These are phyloP conservation scores for Clathrospora elynae DNA, from an alignment of 2,329 filamentous ascomycete genomes.

Conservation along the genomic window DNA sequence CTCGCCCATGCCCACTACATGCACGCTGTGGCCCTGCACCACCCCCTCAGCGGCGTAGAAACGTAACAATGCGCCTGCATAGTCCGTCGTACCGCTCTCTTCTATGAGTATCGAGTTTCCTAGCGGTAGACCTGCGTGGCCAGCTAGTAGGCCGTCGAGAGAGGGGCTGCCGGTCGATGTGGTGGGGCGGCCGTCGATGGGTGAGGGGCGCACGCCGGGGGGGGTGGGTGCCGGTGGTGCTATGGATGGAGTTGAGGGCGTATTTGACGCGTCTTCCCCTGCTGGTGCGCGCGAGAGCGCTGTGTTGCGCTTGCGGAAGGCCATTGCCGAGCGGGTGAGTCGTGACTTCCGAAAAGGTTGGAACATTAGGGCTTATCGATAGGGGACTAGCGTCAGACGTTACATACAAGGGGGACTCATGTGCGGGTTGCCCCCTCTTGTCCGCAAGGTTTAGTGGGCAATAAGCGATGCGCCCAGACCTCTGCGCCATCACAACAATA, in stretches of 20 bases:
- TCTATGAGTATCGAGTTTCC: slow-evolving; percentile 81
- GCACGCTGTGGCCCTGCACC: slow-evolving; percentile 85
- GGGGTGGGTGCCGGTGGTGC: slow-evolving; percentile 20
- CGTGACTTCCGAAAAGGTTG: slow-evolving; percentile 17
- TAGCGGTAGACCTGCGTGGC: slow-evolving; percentile 81
- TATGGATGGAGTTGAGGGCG: slow-evolving; percentile 16
- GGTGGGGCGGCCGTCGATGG: slow-evolving; percentile 82
- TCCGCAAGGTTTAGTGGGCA: no score
- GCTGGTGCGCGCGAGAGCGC: slow-evolving; percentile 54
- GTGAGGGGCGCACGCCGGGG: slow-evolving; percentile 75
- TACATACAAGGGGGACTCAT: no score
- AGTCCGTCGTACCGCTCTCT: slow-evolving; percentile 93
- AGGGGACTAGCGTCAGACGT: no score
- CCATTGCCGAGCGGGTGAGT: slow-evolving; percentile 54
- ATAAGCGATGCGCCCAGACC: no score
- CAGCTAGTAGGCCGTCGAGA: slow-evolving; percentile 81
- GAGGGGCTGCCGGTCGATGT: slow-evolving; percentile 91
- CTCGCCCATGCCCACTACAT: slow-evolving; percentile 80
- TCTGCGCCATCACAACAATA: no score
- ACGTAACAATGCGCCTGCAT: slow-evolving; percentile 78
- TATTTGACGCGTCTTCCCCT: slow-evolving; percentile 22
- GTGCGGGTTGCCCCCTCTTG: no score
- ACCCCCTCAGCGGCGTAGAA: slow-evolving; percentile 95
- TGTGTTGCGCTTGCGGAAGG: slow-evolving; percentile 71
- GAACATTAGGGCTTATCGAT: slow-evolving; percentile 7